Percentiles rank a stretch among this genome's conserved stretches.
phyloP scores from a whole-genome alignment of 2,329 filamentous ascomycete genomes.

The Claviceps sp. region DNA sequence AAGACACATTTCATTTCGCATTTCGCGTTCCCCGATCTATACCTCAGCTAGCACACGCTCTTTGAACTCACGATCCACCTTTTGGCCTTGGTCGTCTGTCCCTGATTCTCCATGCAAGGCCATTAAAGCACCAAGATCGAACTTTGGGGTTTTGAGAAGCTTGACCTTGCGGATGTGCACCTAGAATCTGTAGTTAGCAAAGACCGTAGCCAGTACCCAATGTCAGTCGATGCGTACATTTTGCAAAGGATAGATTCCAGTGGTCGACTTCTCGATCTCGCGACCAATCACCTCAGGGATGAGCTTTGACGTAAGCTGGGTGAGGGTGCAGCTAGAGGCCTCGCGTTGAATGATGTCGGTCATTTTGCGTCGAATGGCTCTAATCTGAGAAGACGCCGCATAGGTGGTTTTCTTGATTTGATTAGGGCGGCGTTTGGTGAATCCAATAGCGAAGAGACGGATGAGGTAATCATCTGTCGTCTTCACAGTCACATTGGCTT shows the following conservation, averaged over 20 bases:
- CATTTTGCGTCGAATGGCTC: conserved; percentile 99
- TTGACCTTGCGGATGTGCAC: conserved; percentile 99
- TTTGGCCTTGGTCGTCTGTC: conserved; percentile 92
- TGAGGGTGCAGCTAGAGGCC: conserved; percentile 84
- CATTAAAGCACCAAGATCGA: conserved; percentile 93
- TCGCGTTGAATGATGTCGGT: conserved; percentile 96
- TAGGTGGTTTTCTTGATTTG: conserved; percentile 99
- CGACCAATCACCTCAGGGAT: conserved; percentile 99
- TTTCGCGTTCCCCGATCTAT: conserved; percentile 40
- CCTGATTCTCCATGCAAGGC: conserved; percentile 94
- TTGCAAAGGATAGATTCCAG: conserved; percentile 99
- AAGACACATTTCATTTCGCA: conserved; percentile 13
- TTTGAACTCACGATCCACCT: conserved; percentile 99
- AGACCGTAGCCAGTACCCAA: background rate
- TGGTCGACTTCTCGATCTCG: conserved; percentile 98
- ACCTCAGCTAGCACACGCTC: conserved; percentile 89
- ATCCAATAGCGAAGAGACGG: conserved; percentile 96
- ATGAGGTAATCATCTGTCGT: conserved; percentile 99
- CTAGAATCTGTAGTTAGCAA: conserved; percentile 30
- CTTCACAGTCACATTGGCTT: conserved; percentile 99
- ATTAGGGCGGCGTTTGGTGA: conserved; percentile 98
- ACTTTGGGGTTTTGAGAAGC: conserved; percentile 97
- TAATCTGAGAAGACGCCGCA: conserved; percentile 91
- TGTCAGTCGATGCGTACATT: conserved; percentile 53
- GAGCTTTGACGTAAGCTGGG: conserved; percentile 95